These are phyloP conservation scores for Neobulgaria alba DNA, from an alignment of 2,329 filamentous ascomycete genomes.

Conservation along the genomic window DNA sequence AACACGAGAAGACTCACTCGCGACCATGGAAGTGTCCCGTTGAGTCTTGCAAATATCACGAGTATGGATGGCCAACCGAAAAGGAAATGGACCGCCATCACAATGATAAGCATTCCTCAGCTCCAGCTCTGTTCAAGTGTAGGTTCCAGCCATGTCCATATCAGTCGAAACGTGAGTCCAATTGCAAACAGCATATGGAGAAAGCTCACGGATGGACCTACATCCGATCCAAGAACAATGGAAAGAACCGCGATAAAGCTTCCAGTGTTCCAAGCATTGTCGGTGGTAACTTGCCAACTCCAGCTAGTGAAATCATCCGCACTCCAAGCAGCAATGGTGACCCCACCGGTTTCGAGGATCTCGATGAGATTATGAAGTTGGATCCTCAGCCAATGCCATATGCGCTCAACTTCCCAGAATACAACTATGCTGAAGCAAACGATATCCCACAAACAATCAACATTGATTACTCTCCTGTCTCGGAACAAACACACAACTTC, in stretches of 20 bases:
- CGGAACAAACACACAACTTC: slow-evolving; percentile 17
- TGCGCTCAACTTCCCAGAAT: slow-evolving; percentile 20
- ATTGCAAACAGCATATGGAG: slow-evolving; percentile 99
- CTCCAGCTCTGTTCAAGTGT: slow-evolving; percentile 77
- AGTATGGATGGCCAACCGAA: slow-evolving; percentile 90
- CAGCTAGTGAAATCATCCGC: slow-evolving; percentile 44
- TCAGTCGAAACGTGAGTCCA: slow-evolving; percentile 90
- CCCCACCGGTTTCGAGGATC: slow-evolving; percentile 16
- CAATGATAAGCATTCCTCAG: slow-evolving; percentile 87
- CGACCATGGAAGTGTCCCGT: slow-evolving; percentile 91
- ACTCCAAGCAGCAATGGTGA: slow-evolving; percentile 47
- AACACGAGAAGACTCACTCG: slow-evolving; percentile 96
- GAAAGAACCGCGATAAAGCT: slow-evolving; percentile 44
- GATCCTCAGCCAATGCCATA: background rate
- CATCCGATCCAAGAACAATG: slow-evolving; percentile 84
- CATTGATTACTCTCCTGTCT: slow-evolving; percentile 25
- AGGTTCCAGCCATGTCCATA: slow-evolving; percentile 78
- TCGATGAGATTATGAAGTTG: slow-evolving; percentile 13
- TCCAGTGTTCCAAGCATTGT: slow-evolving; percentile 30
- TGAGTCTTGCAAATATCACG: slow-evolving; percentile 77
- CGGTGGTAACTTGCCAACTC: slow-evolving; percentile 43
- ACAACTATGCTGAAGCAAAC: slow-evolving; percentile 18
- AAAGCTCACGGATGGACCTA: slow-evolving; percentile 91
- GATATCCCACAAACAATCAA: slow-evolving; percentile 16
- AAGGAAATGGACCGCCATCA: slow-evolving; percentile 94